Evolutionary conservation across 2,329 filamentous ascomycete genomes (phyloP), one percentile per base, ranked within the genome.

Genomic region (Hypomyces rosellus): DNA sequence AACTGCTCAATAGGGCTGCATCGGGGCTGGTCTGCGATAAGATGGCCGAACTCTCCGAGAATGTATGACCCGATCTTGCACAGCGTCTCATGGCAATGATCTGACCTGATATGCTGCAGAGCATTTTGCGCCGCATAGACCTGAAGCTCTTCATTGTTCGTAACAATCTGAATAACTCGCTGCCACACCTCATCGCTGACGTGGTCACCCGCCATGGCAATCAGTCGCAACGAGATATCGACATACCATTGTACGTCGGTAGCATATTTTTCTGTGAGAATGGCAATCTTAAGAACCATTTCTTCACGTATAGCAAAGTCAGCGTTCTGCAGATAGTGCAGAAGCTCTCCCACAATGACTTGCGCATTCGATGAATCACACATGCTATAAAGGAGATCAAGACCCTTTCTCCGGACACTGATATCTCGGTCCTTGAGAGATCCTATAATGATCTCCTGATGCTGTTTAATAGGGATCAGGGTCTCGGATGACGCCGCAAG

Each of bases 141-240:
- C 69, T 99, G 93, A 11, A 99, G 78, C 67, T 97, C 92, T 68
- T 99, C 93, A 68, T 99, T 99, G 74, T 99, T 99, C 49, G 93
- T 97, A 52, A 97, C 91, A 60, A 99, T 97, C 67, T 99, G 93
- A 55, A 96, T 96, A 50, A 99, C 92, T 60, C 93, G 85, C 67
- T 99, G 93, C 93, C 93, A 99, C 15, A 99, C 93, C 70, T 99
- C 93, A 56, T 99, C 95, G 68, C 92, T 97, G 59, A 99, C 92
- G 67, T 99, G 93, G 63, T 99, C 93, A 58, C 93, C 93, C 3
- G 95, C 93, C 82, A 97, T 91, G 52, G 92, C 90, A 52, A 99
- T 91, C 47, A 99, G 80, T 50, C 92, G 84, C 58, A 99, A 76
- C 11, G 93, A 96, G 59, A 97, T 96, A 65, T 99, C 92, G 55